These are phyloP conservation scores for Eucalyptus brandiana DNA, from an alignment of 345 rosid genomes.

Conservation along the genomic window DNA sequence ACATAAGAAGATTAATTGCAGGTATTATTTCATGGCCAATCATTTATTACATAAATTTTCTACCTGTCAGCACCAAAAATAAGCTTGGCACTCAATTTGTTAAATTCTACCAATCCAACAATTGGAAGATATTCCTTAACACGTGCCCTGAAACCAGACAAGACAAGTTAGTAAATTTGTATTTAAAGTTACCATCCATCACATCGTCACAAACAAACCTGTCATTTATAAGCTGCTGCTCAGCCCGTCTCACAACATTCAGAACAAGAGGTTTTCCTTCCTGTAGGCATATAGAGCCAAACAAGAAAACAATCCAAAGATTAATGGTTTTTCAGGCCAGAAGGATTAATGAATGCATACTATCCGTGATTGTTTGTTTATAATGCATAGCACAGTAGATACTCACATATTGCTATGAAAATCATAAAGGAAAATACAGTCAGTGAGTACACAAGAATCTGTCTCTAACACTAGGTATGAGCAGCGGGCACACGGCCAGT, in stretches of 20 bases:
- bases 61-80: conserved; percentile 72
- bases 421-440: neutral
- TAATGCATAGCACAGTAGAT: neutral
- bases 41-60: neutral
- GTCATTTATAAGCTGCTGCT: conserved; percentile 64
- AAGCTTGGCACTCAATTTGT: conserved; percentile 81
- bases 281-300: conserved; percentile 6
- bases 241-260: conserved; percentile 68
- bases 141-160: conserved; percentile 28
- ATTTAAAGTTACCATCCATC: neutral
- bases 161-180: neutral
- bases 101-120: conserved; percentile 73
- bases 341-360: neutral
- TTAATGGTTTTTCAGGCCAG: neutral
- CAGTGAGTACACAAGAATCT: neutral
- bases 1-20: neutral
- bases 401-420: neutral
- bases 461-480: neutral
- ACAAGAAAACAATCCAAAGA: neutral
- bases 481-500: neutral
- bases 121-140: conserved; percentile 86
- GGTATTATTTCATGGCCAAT: neutral
- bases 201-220: conserved; percentile 10
- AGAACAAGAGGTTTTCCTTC: conserved; percentile 80
- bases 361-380: neutral